phyloP scores from a whole-genome alignment of 257 asterid species.

The Ehretia macrophylla region DNA sequence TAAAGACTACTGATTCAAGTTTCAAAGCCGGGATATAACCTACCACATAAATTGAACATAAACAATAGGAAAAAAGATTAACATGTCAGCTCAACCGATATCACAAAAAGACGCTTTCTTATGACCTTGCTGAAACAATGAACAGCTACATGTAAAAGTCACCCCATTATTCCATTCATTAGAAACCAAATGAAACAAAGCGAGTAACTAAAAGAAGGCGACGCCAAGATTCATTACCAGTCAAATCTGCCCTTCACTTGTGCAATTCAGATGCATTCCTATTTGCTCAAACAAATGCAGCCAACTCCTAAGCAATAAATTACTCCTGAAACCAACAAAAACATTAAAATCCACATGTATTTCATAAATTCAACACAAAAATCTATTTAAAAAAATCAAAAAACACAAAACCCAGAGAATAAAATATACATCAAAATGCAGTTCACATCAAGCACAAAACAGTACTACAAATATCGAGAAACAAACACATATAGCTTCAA shows the following conservation, averaged over 20 bases:
- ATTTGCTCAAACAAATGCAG: background rate
- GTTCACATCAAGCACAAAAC: too few relatives aligned
- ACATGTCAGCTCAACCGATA: too few relatives aligned
- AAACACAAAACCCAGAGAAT: background rate
- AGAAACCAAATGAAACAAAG: background rate
- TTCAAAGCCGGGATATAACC: too few relatives aligned
- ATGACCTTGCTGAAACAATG: too few relatives aligned
- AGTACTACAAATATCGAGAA: too few relatives aligned
- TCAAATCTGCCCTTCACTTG: conserved; percentile 1
- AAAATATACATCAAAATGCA: background rate
- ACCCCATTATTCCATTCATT: background rate
- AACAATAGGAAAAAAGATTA: too few relatives aligned
- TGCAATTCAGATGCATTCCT: conserved; percentile 2
- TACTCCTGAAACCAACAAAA: conserved; percentile 13
- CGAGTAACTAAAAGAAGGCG: background rate
- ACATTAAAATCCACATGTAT: conserved; percentile 1
- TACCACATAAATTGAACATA: too few relatives aligned
- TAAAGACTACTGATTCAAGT: too few relatives aligned
- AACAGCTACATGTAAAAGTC: background rate
- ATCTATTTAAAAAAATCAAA: too few relatives aligned
- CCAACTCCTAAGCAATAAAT: background rate
- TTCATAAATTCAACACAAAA: background rate
- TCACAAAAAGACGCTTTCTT: too few relatives aligned
- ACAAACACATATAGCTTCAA: too few relatives aligned
- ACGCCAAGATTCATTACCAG: conserved; percentile 4